Base-by-base conservation (phyloP, 352 stramenopile genomes). In the Globisporangium echinulatum region DNA sequence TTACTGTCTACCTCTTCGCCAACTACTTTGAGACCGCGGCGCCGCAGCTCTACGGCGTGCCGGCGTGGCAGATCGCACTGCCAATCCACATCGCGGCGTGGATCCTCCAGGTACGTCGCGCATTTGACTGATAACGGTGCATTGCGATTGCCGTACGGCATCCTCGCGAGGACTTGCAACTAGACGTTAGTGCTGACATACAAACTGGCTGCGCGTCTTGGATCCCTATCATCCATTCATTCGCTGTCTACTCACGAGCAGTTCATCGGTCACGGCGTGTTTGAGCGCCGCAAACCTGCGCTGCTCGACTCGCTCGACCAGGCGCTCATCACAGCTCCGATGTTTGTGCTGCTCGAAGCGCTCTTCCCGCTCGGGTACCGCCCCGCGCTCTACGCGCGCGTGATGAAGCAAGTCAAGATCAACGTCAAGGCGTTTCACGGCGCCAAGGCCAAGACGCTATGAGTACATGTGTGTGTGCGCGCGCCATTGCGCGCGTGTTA, bases 191-290 rank as follows among this genome's bases (percentile, higher is more conserved):
- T 33, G 25, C 25, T 33, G 25, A 33, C 25, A 33, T 33, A 3
- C 25, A 33, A 33, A 33, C 25, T 33, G 25, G 25, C 25, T 33
- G 25, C 25, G 25, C 25, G 25, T 33, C 25, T 33, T 33, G 25
- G 25, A 33, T 33, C 25, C 25, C 25, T 33, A 33, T 44, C 40
- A 44, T 44, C 40, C 40, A 44, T 13, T 44, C 13, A 33, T 33
- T 33, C 25, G 25, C 25, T 33, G 25, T 33, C 25, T 33, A 33
- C 25, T 33, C 25, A 33, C 25, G 25, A 33, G 25, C 77, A 96
- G 67, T 92, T 96, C 60, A 84, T 93, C 58, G 88, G 84, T 40
- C 87, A 96, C 61, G 81, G 74, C 10, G 73, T 96, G n/a, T 94
- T 88, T 48, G 88, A 96, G 61, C 72, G 83, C 46, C 80, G 84